Percentiles rank a stretch among this genome's conserved stretches.
Evolutionary conservation across 352 stramenopile genomes (phyloP).

Genomic region (Blastocystis sp.): DNA sequence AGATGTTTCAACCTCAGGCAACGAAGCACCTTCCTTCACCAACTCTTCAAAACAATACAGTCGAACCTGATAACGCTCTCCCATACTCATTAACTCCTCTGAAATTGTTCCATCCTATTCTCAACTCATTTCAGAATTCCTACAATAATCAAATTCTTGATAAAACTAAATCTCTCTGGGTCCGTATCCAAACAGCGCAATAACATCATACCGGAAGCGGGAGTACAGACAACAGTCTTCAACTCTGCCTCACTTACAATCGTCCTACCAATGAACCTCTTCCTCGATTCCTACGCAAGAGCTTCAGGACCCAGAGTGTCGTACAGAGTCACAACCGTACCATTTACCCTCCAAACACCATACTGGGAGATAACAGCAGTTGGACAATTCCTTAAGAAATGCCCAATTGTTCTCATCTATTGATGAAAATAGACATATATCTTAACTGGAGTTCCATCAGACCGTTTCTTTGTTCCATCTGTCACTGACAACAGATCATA

Average conservation of each 20-base stretch:
- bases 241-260: constrained; percentile 75
- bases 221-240: constrained; percentile 69
- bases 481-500: constrained; percentile 45
- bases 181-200: constrained; percentile 66
- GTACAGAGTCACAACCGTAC: constrained; percentile 69
- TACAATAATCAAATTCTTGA: constrained; percentile 57
- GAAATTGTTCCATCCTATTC: not conserved
- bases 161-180: not conserved
- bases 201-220: constrained; percentile 70
- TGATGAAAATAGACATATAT: no score
- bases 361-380: constrained; percentile 85
- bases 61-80: not conserved
- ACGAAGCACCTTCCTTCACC: not conserved
- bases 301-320: constrained; percentile 74
- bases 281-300: constrained; percentile 64
- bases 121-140: not conserved
- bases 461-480: not conserved
- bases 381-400: constrained; percentile 92
- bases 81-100: not conserved
- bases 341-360: constrained; percentile 33
- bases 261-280: constrained; percentile 61
- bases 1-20: constrained; percentile 65
- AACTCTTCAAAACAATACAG: constrained; percentile 34
- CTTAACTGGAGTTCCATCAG: constrained; percentile 26
- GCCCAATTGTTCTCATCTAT: constrained; percentile 73